Base-by-base conservation (phyloP, 495 filamentous ascomycete genomes). In the Aspergillus incahuasiensis region DNA sequence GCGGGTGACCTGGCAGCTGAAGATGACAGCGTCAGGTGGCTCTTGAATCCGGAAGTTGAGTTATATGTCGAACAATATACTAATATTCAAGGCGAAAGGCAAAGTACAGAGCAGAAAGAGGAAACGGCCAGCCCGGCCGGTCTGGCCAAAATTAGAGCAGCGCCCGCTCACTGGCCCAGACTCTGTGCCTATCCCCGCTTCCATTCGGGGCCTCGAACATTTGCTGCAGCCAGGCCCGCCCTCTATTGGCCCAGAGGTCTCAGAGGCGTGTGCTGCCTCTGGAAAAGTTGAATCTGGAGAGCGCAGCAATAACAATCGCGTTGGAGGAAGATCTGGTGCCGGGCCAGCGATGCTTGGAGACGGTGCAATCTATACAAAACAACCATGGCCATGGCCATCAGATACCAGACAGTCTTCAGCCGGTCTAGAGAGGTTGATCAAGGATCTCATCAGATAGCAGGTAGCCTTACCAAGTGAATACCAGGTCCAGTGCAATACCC, bases 151-250 rank as follows among this genome's bases (percentile, higher is more conserved):
- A 57, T 63, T 63, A 58, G 61, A 5, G 15, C 55, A 48, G 44
- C 21, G 25, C 25, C 15, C 19, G 43, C 43, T 21, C 47, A 39
- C 16, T 3, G 20, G 19, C 49, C 46, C 50, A 42, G 49, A 53
- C 35, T 44, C 21, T 9, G 46, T 52, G 53, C 56, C 18, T 35
- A 57, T 59, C 54, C 54, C 62, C 59, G 59, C 57, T 60, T 65
- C 56, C 20, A 59, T 62, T 62, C 41, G 54, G 56, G 62, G 62
- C 62, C 59, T 62, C 62, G 62, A 65, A 59, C 62, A 53, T 55
- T 41, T 41, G 48, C 40, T 49, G 49, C 41, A 56, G 21, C 18
- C 35, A 1, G 30, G 5, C 9, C n/a, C 6, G 22, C 18, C 11
- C 11, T 22, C 59, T 44, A 61, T 65, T 58, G 56, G 59, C 9